Conservation (phyloP, 2,329 filamentous ascomycete species). For the Eurotiales sp. region DNA sequence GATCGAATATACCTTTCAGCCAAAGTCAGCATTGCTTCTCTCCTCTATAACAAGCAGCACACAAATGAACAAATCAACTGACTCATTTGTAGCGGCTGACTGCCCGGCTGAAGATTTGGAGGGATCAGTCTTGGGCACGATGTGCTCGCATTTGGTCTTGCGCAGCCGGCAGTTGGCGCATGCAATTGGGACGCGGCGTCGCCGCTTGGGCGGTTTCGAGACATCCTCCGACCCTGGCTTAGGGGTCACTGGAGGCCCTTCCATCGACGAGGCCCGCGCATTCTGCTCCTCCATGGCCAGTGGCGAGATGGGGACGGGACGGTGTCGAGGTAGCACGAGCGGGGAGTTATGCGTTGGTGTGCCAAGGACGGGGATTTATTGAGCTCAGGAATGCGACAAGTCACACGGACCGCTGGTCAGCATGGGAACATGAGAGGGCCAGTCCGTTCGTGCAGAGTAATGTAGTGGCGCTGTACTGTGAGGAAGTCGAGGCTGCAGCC, state of each 20-base stretch:
- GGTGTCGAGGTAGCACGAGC: neutral
- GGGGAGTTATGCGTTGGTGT: neutral
- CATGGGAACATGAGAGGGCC: neutral
- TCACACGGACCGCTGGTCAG: no score
- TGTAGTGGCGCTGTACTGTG: no score
- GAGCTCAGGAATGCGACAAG: neutral
- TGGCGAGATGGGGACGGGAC: no score
- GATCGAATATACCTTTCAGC: slow-evolving; percentile 14
- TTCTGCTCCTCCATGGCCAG: slow-evolving; percentile 11
- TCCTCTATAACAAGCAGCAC: neutral
- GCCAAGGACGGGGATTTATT: neutral
- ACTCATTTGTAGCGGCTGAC: slow-evolving; percentile 10
- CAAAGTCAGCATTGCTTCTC: neutral
- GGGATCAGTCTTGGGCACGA: slow-evolving; percentile 11
- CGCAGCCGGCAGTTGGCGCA: slow-evolving; percentile 14
- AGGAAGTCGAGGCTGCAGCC: no score
- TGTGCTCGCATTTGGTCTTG: slow-evolving; percentile 17
- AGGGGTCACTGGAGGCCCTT: neutral
- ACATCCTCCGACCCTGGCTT: neutral
- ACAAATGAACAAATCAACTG: neutral
- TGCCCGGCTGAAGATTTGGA: slow-evolving; percentile 4
- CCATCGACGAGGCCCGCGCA: slow-evolving; percentile 7
- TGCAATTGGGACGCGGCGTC: slow-evolving; percentile 15
- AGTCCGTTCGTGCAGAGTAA: neutral
- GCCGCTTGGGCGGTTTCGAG: slow-evolving; percentile 9